Base-by-base conservation (phyloP, 495 filamentous ascomycete species). In the Hypoxylon rickii region DNA sequence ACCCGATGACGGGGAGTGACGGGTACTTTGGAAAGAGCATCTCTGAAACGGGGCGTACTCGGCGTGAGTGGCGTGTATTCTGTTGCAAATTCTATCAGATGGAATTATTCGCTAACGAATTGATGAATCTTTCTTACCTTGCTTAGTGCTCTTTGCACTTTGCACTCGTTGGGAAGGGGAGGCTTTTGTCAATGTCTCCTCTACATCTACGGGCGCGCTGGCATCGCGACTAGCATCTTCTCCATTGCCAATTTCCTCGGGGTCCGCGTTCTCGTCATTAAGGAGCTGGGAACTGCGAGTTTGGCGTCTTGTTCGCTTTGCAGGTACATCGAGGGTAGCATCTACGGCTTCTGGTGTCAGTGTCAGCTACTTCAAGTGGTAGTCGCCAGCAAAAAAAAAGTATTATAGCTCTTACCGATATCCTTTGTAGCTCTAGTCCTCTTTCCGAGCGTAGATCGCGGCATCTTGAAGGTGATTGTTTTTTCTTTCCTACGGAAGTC, bases 391-490 rank as follows among this genome's bases (percentile, higher is more conserved):
- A 64, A 33, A 37, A 21, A 44, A 40, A 64, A 40, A 44, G 40
- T 41, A 32, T 22, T 37, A 52, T 45, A 21, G 65, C 12, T 62
- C 76, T 69, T 87, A 90, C 89, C 84, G 70, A 76, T 72, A 62
- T 77, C 62, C 66, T 70, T 59, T 58, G 75, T 73, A 67, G 73
- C 71, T 76, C 85, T 76, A 69, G 80, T 81, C 62, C 90, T 84
- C 83, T 95, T 92, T 68, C 88, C 87, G 44, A 90, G 75, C 43
- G 86, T 79, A 47, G 82, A 78, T 57, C 79, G 75, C 61, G 81
- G 77, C 87, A 90, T 91, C 13, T 58, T 60, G 32, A 51, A 21
- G 61, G 69, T 55, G 58, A 54, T 44, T 63, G 44, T 15, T 54
- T 11, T 39, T 38, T 24, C 24, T 29, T n/a, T n/a, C n/a, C n/a